Conservation (phyloP, 345 rosid species). For the Salix exigua region DNA sequence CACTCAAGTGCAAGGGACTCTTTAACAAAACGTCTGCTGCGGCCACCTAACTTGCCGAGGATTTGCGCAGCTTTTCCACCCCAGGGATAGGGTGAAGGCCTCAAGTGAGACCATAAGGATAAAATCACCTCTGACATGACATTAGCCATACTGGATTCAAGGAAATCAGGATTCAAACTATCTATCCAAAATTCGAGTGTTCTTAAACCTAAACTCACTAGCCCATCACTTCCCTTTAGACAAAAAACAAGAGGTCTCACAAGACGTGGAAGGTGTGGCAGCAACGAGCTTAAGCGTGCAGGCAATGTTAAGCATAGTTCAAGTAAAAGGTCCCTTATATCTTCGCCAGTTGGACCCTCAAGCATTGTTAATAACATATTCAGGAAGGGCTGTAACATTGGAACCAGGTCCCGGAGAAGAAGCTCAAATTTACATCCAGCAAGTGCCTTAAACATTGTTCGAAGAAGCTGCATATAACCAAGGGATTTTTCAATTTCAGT, state of each 20-base stretch:
- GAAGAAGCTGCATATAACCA: constrained; percentile 92
- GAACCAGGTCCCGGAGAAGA: constrained; percentile 80
- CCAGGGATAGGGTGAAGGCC: constrained; percentile 4
- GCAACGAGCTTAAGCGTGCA: constrained; percentile 92
- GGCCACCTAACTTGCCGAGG: no score
- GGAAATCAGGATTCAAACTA: constrained; percentile 94
- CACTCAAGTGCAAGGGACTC: no score
- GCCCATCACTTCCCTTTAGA: constrained; percentile 83
- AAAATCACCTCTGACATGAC: constrained; percentile 96
- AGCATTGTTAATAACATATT: constrained; percentile 86
- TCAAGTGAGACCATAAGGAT: constrained; percentile 94
- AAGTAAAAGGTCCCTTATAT: constrained; percentile 83
- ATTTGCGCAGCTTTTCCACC: no score
- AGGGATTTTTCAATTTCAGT: constrained; percentile 93
- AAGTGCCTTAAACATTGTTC: constrained; percentile 83
- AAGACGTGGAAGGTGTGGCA: constrained; percentile 84
- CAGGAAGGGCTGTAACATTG: constrained; percentile 17
- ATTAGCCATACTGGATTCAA: constrained; percentile 97
- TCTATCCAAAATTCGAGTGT: constrained; percentile 99
- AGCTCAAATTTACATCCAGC: constrained; percentile 92
- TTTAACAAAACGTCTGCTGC: no score
- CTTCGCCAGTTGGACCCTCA: constrained; percentile 95
- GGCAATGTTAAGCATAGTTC: constrained; percentile 93
- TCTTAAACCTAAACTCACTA: constrained; percentile 81
- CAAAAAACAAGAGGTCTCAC: constrained; percentile 94